Conservation (phyloP, 2,329 filamentous ascomycete species). For the Orbilia ellipsospora region DNA sequence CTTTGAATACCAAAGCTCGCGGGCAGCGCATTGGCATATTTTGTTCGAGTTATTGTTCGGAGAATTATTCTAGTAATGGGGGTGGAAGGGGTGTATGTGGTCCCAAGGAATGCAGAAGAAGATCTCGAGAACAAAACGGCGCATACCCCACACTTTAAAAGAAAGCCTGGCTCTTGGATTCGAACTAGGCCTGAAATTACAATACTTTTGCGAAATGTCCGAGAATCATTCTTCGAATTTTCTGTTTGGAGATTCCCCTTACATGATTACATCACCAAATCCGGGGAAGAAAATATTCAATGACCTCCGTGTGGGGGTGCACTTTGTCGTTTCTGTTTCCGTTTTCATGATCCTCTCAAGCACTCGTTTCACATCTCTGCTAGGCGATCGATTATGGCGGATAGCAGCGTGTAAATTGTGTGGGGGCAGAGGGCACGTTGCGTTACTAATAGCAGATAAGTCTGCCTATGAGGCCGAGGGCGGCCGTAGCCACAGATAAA, state of each 20-base stretch:
- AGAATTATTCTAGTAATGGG: constrained; percentile 14
- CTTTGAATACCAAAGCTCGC: neutral
- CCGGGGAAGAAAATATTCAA: constrained; percentile 25
- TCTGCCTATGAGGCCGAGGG: neutral
- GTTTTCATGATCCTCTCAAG: constrained; percentile 20
- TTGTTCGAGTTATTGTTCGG: constrained; percentile 3
- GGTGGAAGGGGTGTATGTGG: neutral
- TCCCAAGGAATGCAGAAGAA: constrained; percentile 4
- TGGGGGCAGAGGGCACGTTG: too few species aligned
- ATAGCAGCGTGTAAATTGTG: constrained; percentile 32
- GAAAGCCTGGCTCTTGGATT: neutral
- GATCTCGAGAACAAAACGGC: neutral
- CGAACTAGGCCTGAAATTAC: too few species aligned
- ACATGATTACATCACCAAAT: constrained; percentile 53
- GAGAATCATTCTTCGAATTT: neutral
- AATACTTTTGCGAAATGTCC: neutral
- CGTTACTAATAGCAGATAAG: neutral
- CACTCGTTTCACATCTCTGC: constrained; percentile 6
- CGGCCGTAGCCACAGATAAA: neutral
- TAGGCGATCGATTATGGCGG: constrained; percentile 41
- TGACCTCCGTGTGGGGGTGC: constrained; percentile 26
- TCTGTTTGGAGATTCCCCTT: constrained; percentile 25
- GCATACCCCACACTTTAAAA: constrained; percentile 20
- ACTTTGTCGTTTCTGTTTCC: constrained; percentile 30
- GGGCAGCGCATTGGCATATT: too few species aligned